Evolutionary conservation across 106 monocot genomes (phyloP).

Genomic region (Acorus gramineus): DNA sequence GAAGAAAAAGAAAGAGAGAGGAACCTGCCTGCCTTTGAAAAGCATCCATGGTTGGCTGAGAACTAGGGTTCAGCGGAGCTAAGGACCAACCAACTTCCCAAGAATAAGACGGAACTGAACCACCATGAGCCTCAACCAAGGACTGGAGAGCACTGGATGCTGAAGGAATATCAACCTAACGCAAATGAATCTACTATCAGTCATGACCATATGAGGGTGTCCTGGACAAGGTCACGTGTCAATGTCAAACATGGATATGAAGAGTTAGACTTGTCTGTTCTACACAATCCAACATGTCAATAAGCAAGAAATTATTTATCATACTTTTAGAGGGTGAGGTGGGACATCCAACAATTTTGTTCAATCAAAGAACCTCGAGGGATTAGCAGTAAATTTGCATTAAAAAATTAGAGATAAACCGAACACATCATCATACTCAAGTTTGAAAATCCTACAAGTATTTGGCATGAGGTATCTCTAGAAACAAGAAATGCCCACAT

Average conservation of each 20-base stretch:
- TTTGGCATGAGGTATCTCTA: too few relatives aligned
- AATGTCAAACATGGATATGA: not conserved
- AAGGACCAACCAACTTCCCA: slow-evolving; percentile 87
- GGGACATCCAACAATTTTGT: too few relatives aligned
- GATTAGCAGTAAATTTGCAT: too few relatives aligned
- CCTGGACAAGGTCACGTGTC: not conserved
- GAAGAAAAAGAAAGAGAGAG: not conserved
- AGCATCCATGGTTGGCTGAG: slow-evolving; percentile 6
- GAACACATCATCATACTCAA: too few relatives aligned
- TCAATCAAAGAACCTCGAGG: too few relatives aligned
- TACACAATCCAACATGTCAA: too few relatives aligned
- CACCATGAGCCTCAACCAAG: slow-evolving; percentile 26
- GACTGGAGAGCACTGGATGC: slow-evolving; percentile 54
- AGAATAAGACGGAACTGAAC: slow-evolving; percentile 25
- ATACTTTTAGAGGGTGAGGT: too few relatives aligned
- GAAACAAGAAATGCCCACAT: too few relatives aligned
- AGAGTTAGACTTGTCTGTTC: not conserved
- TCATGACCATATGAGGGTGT: not conserved
- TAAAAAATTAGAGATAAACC: too few relatives aligned
- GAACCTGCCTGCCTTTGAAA: slow-evolving; percentile 26
- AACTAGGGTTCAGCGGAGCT: slow-evolving; percentile 4
- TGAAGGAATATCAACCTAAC: slow-evolving; percentile 66
- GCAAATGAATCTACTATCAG: not conserved
- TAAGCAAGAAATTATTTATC: too few relatives aligned
- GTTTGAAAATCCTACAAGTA: too few relatives aligned